Base-by-base conservation (phyloP, 768 basidiomycete genomes). In the Clitopilus passeckerianus region DNA sequence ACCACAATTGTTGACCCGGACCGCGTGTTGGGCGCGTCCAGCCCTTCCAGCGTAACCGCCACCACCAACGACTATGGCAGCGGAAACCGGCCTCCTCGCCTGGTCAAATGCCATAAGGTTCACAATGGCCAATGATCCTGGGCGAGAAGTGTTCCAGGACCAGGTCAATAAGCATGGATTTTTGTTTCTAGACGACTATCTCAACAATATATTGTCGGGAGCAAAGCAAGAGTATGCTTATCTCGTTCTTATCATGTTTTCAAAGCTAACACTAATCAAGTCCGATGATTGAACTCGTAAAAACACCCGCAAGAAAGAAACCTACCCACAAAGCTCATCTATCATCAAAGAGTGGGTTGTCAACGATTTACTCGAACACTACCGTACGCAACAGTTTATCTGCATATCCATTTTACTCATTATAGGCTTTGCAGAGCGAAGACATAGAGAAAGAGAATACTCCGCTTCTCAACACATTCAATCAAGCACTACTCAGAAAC, bases 251-350 rank as follows among this genome's bases (percentile, higher is more conserved):
- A 30, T 7, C 27, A n/a, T 30, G 3, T 30, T 3, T 7, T 30
- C 27, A 30, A 7, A 30, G 15, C 54, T 60, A 20, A 64, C 58
- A 22, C 57, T 18, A 44, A 12, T 14, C 15, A 62, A 92, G 91
- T 53, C 81, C 85, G 7, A 80, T 93, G 15, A 86, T 91, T 43
- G 90, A 93, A 57, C 79, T 93, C 16, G 84, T 93, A 2, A 93
- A 93, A 73, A 93, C 92, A 0, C 91, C 91, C 14, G 86, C 89
- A 30, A 82, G 90, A 46, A 90, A 83, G 71, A 90, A 82, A 72
- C 78, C 46, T 76, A 53, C 70, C 79, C 14, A 73, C 75, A 3
- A 82, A 78, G 64, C 46, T 23, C 46, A 23, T 50, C 46, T 20
- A n/a, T 50, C 46, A 4, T 18, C 46, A 22, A 50, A 23, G 20